Conservation (phyloP, 768 basidiomycete species). For the Suillus luteus region DNA sequence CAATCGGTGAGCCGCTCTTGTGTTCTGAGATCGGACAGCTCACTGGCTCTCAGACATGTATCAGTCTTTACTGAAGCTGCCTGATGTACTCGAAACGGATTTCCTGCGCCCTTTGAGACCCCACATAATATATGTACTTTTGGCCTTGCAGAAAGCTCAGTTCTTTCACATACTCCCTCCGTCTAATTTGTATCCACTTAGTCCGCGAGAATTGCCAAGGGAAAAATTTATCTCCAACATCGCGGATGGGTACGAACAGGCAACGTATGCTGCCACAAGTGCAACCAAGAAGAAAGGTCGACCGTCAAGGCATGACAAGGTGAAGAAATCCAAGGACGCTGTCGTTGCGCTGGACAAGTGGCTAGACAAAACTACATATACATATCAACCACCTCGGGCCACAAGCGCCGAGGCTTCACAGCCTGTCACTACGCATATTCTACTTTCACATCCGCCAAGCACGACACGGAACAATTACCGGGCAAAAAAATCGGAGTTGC, state of each 20-base stretch:
- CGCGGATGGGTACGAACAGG: slow-evolving; percentile 9
- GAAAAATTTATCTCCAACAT: slow-evolving; percentile 56
- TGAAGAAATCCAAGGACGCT: slow-evolving; percentile 52
- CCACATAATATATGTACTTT: slow-evolving; percentile 51
- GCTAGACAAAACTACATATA: slow-evolving; percentile 42
- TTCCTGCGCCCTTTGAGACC: slow-evolving; percentile 50
- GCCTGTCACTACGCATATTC: slow-evolving; percentile 32
- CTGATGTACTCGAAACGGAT: slow-evolving; percentile 43
- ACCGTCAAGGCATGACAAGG: slow-evolving; percentile 61
- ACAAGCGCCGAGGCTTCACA: slow-evolving; percentile 2
- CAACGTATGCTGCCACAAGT: slow-evolving; percentile 11
- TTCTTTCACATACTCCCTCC: slow-evolving; percentile 64
- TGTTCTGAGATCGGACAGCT: neutral
- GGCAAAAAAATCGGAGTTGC: slow-evolving; percentile 42
- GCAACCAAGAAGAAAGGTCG: slow-evolving; percentile 59
- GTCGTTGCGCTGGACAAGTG: slow-evolving; percentile 51
- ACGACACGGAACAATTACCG: slow-evolving; percentile 44
- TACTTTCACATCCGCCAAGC: slow-evolving; percentile 35
- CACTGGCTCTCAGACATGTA: slow-evolving; percentile 53
- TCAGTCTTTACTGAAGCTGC: slow-evolving; percentile 48
- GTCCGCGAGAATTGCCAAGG: slow-evolving; percentile 68
- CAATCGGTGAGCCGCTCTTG: slow-evolving; percentile 49
- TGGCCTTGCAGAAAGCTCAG: slow-evolving; percentile 45
- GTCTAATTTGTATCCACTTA: slow-evolving; percentile 49
- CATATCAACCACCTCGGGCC: slow-evolving; percentile 17